Evolutionary conservation across 306 rosid species (phyloP).

Genomic region (Senna tora): DNA sequence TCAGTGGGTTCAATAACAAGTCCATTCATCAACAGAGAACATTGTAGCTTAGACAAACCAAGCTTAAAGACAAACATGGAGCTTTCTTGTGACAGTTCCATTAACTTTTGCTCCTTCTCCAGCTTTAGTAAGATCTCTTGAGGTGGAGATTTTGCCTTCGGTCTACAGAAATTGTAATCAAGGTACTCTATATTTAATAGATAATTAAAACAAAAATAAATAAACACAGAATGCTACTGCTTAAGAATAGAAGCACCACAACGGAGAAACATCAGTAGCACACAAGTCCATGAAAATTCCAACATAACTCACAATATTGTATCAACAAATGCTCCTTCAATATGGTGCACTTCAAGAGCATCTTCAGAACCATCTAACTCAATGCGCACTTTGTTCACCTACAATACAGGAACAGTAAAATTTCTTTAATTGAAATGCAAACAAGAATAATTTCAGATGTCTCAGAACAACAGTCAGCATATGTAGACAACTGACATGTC

Average conservation of each 20-base stretch:
- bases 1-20: slow-evolving; percentile 80
- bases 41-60: slow-evolving; percentile 71
- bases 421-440: slow-evolving; percentile 32
- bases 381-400: slow-evolving; percentile 76
- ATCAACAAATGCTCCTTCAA: slow-evolving; percentile 95
- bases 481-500: slow-evolving; percentile 11
- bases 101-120: slow-evolving; percentile 76
- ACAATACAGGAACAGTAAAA: slow-evolving; percentile 31
- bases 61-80: slow-evolving; percentile 75
- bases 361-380: slow-evolving; percentile 68
- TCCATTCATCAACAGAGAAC: slow-evolving; percentile 91
- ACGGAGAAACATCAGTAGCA: slow-evolving; percentile 32
- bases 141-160: slow-evolving; percentile 88
- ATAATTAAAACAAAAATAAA: not conserved
- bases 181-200: slow-evolving; percentile 7
- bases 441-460: slow-evolving; percentile 31
- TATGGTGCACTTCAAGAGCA: slow-evolving; percentile 71
- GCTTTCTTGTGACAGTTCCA: slow-evolving; percentile 74
- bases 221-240: slow-evolving; percentile 5
- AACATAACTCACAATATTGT: slow-evolving; percentile 74
- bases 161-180: slow-evolving; percentile 58
- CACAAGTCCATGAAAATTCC: not conserved
- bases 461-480: slow-evolving; percentile 26
- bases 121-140: slow-evolving; percentile 80
- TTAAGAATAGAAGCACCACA: slow-evolving; percentile 19